These are phyloP conservation scores for Fagus crenata DNA, from an alignment of 306 rosid genomes.

Conservation along the genomic window DNA sequence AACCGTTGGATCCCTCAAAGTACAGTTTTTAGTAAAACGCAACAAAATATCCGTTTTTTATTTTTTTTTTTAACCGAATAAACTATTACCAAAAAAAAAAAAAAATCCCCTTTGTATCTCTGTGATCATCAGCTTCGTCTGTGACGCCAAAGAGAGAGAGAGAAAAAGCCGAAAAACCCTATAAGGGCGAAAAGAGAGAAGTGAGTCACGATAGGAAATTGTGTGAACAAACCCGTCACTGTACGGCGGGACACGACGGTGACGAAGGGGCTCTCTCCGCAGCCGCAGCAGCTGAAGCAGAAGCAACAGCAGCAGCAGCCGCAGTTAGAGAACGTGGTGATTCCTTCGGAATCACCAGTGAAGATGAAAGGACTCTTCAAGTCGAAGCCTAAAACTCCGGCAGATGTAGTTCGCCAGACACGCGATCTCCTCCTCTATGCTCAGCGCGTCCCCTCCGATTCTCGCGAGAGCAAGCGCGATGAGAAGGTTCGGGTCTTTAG, in stretches of 20 bases:
- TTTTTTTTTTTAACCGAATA: too few species aligned
- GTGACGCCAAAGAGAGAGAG: not conserved
- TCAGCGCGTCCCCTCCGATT: constrained; percentile 49
- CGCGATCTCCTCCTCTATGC: constrained; percentile 72
- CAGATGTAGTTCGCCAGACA: constrained; percentile 78
- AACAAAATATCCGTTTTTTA: not conserved
- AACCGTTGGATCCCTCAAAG: constrained; percentile 14
- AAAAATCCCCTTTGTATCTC: not conserved
- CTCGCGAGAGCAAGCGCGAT: constrained; percentile 84
- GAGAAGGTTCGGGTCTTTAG: constrained; percentile 58
- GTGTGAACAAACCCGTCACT: constrained; percentile 31
- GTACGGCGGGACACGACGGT: constrained; percentile 34
- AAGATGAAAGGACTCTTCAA: constrained; percentile 92
- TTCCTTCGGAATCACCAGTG: constrained; percentile 21
- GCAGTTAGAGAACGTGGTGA: constrained; percentile 21
- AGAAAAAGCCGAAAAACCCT: constrained; percentile 2
- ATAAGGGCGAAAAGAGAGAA: not conserved
- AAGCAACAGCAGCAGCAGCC: not conserved
- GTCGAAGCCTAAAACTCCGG: constrained; percentile 91
- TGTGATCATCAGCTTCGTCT: constrained; percentile 2
- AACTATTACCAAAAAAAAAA: too few species aligned
- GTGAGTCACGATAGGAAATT: constrained; percentile 41
- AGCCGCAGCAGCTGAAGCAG: not conserved
- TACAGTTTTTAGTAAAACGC: not conserved
- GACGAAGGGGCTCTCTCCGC: constrained; percentile 9